Conservation (phyloP, 2,329 filamentous ascomycete genomes). For the Claviceps pazoutovae region DNA sequence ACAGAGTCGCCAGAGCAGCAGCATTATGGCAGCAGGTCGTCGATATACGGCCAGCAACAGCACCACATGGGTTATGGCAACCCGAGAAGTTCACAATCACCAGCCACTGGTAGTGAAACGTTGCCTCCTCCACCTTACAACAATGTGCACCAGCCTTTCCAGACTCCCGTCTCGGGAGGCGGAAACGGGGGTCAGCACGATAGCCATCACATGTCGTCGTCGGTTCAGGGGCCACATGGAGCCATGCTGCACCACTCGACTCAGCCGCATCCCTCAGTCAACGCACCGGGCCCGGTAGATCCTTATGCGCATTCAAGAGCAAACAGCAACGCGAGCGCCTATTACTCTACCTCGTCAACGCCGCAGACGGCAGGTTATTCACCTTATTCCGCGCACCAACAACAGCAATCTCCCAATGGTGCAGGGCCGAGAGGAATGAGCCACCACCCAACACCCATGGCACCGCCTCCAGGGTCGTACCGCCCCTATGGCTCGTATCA, state of each 20-base stretch:
- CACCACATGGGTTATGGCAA: conserved; percentile 31
- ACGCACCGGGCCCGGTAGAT: conserved; percentile 42
- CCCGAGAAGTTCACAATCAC: conserved; percentile 26
- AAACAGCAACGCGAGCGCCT: conserved; percentile 40
- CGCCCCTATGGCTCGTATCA: conserved; percentile 27
- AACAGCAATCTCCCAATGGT: conserved; percentile 31
- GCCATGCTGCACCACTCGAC: conserved; percentile 17
- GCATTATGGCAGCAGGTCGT: conserved; percentile 14
- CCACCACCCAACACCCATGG: conserved; percentile 17
- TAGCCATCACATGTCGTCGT: conserved; percentile 17
- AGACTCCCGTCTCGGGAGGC: conserved; percentile 39
- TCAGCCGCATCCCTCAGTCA: conserved; percentile 36
- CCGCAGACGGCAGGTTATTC: conserved; percentile 32
- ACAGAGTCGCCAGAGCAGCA: conserved; percentile 22
- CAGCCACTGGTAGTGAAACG: conserved; percentile 42
- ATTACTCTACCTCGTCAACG: conserved; percentile 41
- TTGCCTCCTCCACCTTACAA: conserved; percentile 57
- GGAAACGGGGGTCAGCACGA: conserved; percentile 26
- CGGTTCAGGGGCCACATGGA: conserved; percentile 15
- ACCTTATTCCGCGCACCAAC: conserved; percentile 26
- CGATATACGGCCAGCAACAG: conserved; percentile 35
- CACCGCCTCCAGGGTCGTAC: conserved; percentile 37
- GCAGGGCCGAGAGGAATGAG: conserved; percentile 26
- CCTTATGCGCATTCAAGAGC: conserved; percentile 36
- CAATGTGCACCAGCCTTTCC: conserved; percentile 50